These are phyloP conservation scores for Carex sylvatica DNA, from an alignment of 202 grass and related monocot species.

Conservation along the genomic window DNA sequence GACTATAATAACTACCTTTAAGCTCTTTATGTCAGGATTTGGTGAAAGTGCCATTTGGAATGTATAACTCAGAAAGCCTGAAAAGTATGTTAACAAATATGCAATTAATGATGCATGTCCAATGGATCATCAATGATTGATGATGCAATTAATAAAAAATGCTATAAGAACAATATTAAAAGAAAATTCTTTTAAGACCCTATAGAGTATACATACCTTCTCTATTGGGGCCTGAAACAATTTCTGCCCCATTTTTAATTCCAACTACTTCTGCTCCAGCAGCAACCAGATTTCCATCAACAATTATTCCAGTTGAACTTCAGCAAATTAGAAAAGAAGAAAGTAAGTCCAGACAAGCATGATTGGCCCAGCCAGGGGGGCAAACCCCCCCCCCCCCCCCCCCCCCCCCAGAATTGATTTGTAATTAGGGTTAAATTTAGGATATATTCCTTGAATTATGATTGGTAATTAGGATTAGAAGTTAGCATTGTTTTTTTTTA, in stretches of 20 bases:
- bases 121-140: slow-evolving; percentile 9
- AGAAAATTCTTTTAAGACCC: neutral
- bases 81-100: slow-evolving; percentile 31
- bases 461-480: no score
- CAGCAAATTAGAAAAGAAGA: slow-evolving; percentile 34
- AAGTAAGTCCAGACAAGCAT: neutral
- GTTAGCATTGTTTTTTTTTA: no score
- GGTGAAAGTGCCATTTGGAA: slow-evolving; percentile 57
- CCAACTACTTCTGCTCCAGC: slow-evolving; percentile 52
- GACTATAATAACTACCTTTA: slow-evolving; percentile 52
- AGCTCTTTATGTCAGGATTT: slow-evolving; percentile 44
- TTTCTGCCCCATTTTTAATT: slow-evolving; percentile 66
- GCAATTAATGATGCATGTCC: neutral
- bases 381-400: no score
- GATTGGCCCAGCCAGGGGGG: neutral
- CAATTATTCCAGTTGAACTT: slow-evolving; percentile 84
- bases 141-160: neutral
- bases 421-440: no score
- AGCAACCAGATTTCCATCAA: slow-evolving; percentile 59
- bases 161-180: neutral
- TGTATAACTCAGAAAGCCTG: slow-evolving; percentile 66
- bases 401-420: no score
- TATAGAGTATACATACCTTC: slow-evolving; percentile 47
- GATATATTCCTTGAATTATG: no score
- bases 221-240: slow-evolving; percentile 76